These are phyloP conservation scores for Lumnitzera littorea DNA, from an alignment of 345 rosid species.

Conservation along the genomic window DNA sequence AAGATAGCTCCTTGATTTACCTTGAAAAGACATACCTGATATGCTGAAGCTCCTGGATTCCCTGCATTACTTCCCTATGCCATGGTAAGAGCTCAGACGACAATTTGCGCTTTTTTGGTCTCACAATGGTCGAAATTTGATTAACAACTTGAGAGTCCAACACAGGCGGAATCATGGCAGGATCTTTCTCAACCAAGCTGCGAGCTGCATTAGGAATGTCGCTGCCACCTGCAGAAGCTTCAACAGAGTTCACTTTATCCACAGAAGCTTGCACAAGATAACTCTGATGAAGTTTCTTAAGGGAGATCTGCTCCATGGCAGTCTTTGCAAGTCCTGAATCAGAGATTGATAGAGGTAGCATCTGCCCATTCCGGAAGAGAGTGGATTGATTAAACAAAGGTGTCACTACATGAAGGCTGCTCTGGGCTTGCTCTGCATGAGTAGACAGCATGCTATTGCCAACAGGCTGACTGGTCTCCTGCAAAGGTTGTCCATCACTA, in stretches of 20 bases:
- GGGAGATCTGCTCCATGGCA: constrained; percentile 9
- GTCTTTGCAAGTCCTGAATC: constrained; percentile 14
- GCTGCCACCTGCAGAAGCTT: constrained; percentile 14
- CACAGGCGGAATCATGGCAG: constrained; percentile 8
- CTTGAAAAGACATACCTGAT: constrained; percentile 33
- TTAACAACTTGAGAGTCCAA: constrained; percentile 12
- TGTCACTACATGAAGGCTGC: constrained; percentile 15
- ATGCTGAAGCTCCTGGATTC: constrained; percentile 31
- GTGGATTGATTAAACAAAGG: constrained; percentile 37
- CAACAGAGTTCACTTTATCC: constrained; percentile 5
- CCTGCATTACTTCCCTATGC: constrained; percentile 39
- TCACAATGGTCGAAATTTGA: constrained; percentile 11
- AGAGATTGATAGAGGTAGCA: constrained; percentile 11
- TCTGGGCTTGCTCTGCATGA: constrained; percentile 17
- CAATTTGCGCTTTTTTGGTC: constrained; percentile 52
- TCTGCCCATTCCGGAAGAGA: constrained; percentile 34
- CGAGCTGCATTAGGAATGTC: constrained; percentile 6
- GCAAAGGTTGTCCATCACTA: constrained; percentile 6
- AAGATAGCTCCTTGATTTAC: not conserved
- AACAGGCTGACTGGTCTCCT: constrained; percentile 19
- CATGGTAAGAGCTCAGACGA: constrained; percentile 36
- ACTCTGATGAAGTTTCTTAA: constrained; percentile 14
- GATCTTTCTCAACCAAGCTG: constrained; percentile 9
- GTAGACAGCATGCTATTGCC: constrained; percentile 12
- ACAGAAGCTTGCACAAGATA: constrained; percentile 5